phyloP scores from a whole-genome alignment of 495 filamentous ascomycete genomes.

The Alectoria sarmentosa region DNA sequence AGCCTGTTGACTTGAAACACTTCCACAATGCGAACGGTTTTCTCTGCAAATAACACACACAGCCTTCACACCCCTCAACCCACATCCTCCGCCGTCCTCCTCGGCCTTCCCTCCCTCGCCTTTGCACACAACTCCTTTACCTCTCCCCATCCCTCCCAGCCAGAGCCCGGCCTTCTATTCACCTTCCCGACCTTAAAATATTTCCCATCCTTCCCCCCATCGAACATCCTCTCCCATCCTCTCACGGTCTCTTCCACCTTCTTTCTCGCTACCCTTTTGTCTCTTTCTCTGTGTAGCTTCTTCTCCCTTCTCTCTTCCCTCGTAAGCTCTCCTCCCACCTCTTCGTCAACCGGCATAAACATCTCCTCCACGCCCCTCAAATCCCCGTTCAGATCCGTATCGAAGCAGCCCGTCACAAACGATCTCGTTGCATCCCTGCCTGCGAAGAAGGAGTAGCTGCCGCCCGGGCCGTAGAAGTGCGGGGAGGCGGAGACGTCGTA shows the following conservation, averaged over 20 bases:
- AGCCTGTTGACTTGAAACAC: background rate
- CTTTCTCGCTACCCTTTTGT: slow-evolving; percentile 38
- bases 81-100: slow-evolving; percentile 24
- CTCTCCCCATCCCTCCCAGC: slow-evolving; percentile 29
- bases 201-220: slow-evolving; percentile 53
- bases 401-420: slow-evolving; percentile 96
- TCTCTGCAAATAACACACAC: background rate
- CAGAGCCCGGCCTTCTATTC: slow-evolving; percentile 29
- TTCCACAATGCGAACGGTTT: background rate
- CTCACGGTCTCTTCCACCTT: slow-evolving; percentile 39
- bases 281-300: slow-evolving; percentile 37
- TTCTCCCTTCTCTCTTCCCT: slow-evolving; percentile 45
- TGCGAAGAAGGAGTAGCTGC: slow-evolving; percentile 80
- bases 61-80: background rate
- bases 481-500: slow-evolving; percentile 81
- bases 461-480: slow-evolving; percentile 79
- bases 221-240: slow-evolving; percentile 60
- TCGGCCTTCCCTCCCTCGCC: slow-evolving; percentile 26
- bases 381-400: slow-evolving; percentile 66
- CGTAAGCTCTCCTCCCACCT: slow-evolving; percentile 34
- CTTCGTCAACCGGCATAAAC: slow-evolving; percentile 68
- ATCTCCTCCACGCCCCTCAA: slow-evolving; percentile 82
- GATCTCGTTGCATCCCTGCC: slow-evolving; percentile 81
- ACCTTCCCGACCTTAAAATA: slow-evolving; percentile 70
- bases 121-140: slow-evolving; percentile 34